A percentile compares a stretch with the other conserved stretches of the same genome.
phyloP scores from a whole-genome alignment of 768 basidiomycete genomes.

The Paxillus rubicundulus region DNA sequence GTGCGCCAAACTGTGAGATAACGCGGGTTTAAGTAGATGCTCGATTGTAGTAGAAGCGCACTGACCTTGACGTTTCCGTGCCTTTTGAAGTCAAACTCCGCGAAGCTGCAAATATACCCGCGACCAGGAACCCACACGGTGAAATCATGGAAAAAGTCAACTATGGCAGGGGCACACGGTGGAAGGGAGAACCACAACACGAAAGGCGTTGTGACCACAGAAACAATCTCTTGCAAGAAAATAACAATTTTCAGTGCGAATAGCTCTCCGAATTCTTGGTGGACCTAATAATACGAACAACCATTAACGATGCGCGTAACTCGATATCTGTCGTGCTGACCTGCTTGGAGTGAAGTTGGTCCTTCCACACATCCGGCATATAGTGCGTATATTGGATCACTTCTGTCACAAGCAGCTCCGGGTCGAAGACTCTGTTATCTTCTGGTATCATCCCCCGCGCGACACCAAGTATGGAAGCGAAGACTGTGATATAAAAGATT shows the following conservation, averaged over 20 bases:
- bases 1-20: slow-evolving; percentile 74
- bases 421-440: slow-evolving; percentile 90
- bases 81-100: slow-evolving; percentile 95
- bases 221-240: slow-evolving; percentile 85
- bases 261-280: slow-evolving; percentile 86
- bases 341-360: slow-evolving; percentile 82
- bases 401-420: slow-evolving; percentile 88
- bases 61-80: slow-evolving; percentile 88
- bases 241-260: slow-evolving; percentile 91
- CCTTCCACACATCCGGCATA: slow-evolving; percentile 92
- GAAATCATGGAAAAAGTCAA: slow-evolving; percentile 99
- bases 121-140: slow-evolving; percentile 95
- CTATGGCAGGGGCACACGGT: slow-evolving; percentile 80
- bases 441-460: slow-evolving; percentile 95
- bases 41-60: slow-evolving; percentile 1
- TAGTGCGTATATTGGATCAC: slow-evolving; percentile 95
- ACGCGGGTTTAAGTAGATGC: not conserved
- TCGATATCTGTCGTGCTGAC: slow-evolving; percentile 36
- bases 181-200: slow-evolving; percentile 93
- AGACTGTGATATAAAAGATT: slow-evolving; percentile 87
- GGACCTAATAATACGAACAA: slow-evolving; percentile 52
- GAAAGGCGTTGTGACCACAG: slow-evolving; percentile 91
- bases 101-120: slow-evolving; percentile 97
- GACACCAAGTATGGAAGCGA: slow-evolving; percentile 84
- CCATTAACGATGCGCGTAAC: not conserved